phyloP scores from a whole-genome alignment of 306 rosid species.

The Begonia fuchsioides region DNA sequence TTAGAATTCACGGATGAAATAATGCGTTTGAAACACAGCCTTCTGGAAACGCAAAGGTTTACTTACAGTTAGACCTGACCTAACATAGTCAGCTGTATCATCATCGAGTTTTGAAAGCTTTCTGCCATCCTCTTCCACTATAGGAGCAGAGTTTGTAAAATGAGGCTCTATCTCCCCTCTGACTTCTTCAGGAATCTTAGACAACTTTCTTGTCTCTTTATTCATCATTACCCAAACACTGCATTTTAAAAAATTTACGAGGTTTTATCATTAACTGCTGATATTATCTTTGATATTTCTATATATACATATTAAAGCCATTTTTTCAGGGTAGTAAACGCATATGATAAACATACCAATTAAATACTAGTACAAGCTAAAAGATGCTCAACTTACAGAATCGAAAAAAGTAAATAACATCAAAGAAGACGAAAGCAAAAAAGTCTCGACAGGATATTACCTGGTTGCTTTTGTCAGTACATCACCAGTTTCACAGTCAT shows the following conservation, averaged over 20 bases:
- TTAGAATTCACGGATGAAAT: background rate
- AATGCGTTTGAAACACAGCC: background rate
- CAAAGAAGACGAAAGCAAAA: background rate
- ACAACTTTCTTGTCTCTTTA: conserved; percentile 4
- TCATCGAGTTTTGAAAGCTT: background rate
- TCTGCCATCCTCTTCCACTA: background rate
- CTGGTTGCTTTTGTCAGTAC: background rate
- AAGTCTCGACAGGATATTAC: background rate
- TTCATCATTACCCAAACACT: background rate
- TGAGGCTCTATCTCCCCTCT: background rate
- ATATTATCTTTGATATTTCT: no score
- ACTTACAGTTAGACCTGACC: conserved; percentile 1
- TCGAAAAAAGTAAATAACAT: no score
- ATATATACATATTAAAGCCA: no score
- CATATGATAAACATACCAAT: no score
- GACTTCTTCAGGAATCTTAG: background rate
- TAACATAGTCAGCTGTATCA: conserved; percentile 1
- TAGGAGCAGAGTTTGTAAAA: conserved; percentile 1
- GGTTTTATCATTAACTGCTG: background rate
- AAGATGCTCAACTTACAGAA: no score
- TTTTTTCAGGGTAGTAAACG: no score
- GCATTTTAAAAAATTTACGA: background rate
- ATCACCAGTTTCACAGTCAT: background rate
- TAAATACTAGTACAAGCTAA: no score
- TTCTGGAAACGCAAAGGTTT: background rate